Conservation (phyloP, 1,284 basidiomycete genomes). For the Trichosporon coremiiforme region DNA sequence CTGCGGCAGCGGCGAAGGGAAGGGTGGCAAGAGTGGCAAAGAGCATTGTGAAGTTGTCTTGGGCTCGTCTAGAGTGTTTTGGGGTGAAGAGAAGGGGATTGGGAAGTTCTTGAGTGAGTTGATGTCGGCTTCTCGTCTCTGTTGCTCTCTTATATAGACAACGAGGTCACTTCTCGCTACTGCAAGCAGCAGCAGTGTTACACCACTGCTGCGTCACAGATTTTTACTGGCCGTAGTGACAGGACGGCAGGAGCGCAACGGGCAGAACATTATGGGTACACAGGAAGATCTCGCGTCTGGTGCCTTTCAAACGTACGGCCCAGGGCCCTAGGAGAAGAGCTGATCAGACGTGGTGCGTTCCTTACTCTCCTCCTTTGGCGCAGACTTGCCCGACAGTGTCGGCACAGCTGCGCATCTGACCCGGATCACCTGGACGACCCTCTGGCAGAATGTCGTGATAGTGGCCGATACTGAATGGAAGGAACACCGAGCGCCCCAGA, state of each 20-base stretch:
- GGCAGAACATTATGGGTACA: not conserved
- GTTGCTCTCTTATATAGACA: constrained; percentile 4
- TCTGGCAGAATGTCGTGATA: not conserved
- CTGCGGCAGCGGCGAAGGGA: constrained; percentile 12
- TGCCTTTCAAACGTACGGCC: not conserved
- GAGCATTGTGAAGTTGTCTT: not conserved
- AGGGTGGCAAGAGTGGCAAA: not conserved
- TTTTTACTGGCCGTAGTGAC: not conserved
- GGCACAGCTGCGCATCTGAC: not conserved
- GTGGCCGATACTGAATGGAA: not conserved
- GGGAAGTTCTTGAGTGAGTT: not conserved
- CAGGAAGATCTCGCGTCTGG: not conserved
- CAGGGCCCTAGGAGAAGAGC: not conserved
- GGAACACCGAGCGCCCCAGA: constrained; percentile 16
- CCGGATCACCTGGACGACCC: not conserved
- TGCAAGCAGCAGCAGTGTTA: not conserved
- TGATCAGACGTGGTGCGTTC: not conserved
- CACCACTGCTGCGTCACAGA: not conserved
- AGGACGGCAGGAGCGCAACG: not conserved
- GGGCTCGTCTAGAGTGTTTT: not conserved
- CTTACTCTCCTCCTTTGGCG: not conserved
- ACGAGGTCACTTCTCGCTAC: not conserved
- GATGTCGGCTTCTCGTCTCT: not conserved
- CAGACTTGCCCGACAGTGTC: constrained; percentile 6
- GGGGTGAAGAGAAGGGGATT: not conserved